phyloP scores from a whole-genome alignment of 805 yeast species.

The Ascoidea rubescens region DNA sequence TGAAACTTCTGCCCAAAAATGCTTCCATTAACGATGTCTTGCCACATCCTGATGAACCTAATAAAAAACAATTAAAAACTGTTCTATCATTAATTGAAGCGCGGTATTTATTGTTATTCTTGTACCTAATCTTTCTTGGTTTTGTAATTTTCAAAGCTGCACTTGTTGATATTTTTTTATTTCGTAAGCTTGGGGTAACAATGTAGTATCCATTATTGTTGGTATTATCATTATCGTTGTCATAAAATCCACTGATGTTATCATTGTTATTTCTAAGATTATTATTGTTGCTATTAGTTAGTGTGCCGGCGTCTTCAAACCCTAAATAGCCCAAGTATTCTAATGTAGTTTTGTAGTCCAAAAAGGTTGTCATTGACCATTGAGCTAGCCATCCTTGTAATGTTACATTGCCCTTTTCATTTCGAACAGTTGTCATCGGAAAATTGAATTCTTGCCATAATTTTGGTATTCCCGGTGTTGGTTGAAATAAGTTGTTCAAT shows the following conservation, averaged over 20 bases:
- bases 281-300: constrained; percentile 16
- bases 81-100: constrained; percentile 68
- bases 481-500: constrained; percentile 52
- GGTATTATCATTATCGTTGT: constrained; percentile 12
- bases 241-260: not conserved
- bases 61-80: constrained; percentile 77
- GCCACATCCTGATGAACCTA: constrained; percentile 82
- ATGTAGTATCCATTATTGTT: constrained; percentile 11
- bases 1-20: constrained; percentile 61
- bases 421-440: constrained; percentile 79
- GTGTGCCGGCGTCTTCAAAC: constrained; percentile 37
- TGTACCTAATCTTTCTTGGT: constrained; percentile 54
- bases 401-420: constrained; percentile 81
- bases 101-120: constrained; percentile 54
- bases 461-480: constrained; percentile 88
- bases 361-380: constrained; percentile 92
- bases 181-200: constrained; percentile 11
- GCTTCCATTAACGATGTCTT: constrained; percentile 75
- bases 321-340: constrained; percentile 88
- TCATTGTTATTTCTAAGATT: constrained; percentile 9
- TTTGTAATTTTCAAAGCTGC: constrained; percentile 69
- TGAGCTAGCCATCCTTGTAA: constrained; percentile 98
- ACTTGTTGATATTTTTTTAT: constrained; percentile 15
- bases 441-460: constrained; percentile 78
- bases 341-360: constrained; percentile 72